These are phyloP conservation scores for Phytophthora megakarya DNA, from an alignment of 352 stramenopile species.

Conservation along the genomic window DNA sequence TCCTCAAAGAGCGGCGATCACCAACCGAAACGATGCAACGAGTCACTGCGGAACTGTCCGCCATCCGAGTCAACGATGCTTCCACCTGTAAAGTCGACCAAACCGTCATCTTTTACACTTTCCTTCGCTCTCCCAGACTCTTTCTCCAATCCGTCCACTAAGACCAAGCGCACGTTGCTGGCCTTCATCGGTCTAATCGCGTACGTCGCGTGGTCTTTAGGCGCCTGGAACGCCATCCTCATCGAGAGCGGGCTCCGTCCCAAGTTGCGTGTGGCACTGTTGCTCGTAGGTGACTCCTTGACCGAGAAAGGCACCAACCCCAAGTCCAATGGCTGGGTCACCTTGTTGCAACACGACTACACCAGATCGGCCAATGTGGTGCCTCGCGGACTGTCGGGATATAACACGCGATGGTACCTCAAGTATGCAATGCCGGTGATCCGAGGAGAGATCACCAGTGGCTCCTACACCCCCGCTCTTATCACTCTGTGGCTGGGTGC, in stretches of 20 bases:
- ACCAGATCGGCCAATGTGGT: constrained; percentile 42
- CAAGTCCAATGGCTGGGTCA: constrained; percentile 42
- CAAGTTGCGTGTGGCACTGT: constrained; percentile 21
- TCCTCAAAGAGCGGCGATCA: constrained; percentile 4
- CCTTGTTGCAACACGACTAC: constrained; percentile 44
- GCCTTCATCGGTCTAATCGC: constrained; percentile 16
- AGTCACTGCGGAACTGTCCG: constrained; percentile 14
- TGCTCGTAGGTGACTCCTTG: constrained; percentile 49
- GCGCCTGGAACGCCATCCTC: constrained; percentile 25
- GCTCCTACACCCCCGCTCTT: constrained; percentile 38
- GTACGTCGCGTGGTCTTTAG: constrained; percentile 32
- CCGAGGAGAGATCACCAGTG: constrained; percentile 34
- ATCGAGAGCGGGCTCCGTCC: constrained; percentile 25
- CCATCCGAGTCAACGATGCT: constrained; percentile 11
- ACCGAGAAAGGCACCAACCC: constrained; percentile 44
- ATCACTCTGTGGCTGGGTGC: constrained; percentile 67
- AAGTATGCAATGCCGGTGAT: constrained; percentile 51
- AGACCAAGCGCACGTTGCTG: constrained; percentile 17
- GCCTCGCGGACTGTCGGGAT: constrained; percentile 46
- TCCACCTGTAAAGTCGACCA: constrained; percentile 9
- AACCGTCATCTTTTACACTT: background rate
- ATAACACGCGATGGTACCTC: constrained; percentile 50
- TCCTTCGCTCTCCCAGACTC: constrained; percentile 7
- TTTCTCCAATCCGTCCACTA: constrained; percentile 1
- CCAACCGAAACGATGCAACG: constrained; percentile 16